These are phyloP conservation scores for Myotisia sp. DNA, from an alignment of 2,329 filamentous ascomycete species.

Conservation along the genomic window DNA sequence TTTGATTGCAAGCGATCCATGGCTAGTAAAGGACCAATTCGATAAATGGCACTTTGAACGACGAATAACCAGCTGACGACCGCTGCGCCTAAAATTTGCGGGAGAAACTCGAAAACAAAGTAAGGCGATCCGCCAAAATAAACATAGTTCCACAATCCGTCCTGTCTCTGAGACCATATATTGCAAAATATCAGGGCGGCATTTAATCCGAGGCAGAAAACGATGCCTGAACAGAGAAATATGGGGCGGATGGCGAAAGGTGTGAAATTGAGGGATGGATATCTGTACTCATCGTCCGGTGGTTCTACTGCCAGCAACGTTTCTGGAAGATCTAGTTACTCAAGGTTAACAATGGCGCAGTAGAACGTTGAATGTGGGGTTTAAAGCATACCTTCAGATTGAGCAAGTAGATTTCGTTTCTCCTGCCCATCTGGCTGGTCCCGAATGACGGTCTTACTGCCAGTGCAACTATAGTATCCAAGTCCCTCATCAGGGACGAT, in stretches of 20 bases:
- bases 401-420: too few species aligned
- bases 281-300: slow-evolving; percentile 29
- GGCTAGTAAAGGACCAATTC: slow-evolving; percentile 63
- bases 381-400: too few species aligned
- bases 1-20: slow-evolving; percentile 42
- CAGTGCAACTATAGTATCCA: slow-evolving; percentile 28
- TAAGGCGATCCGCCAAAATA: slow-evolving; percentile 59
- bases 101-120: slow-evolving; percentile 75
- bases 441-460: slow-evolving; percentile 5
- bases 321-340: slow-evolving; percentile 21
- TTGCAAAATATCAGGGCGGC: slow-evolving; percentile 58
- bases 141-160: slow-evolving; percentile 54
- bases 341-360: too few species aligned
- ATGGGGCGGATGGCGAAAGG: slow-evolving; percentile 56
- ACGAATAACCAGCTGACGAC: slow-evolving; percentile 66
- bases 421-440: too few species aligned
- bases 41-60: slow-evolving; percentile 58
- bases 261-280: slow-evolving; percentile 50
- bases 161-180: slow-evolving; percentile 47
- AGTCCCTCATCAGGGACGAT: slow-evolving; percentile 35
- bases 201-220: slow-evolving; percentile 55
- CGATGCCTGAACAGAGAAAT: slow-evolving; percentile 47
- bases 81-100: slow-evolving; percentile 57
- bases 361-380: too few species aligned
- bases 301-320: slow-evolving; percentile 37